phyloP scores from a whole-genome alignment of 805 yeast species.

The Sugiyamaella chiloensis region DNA sequence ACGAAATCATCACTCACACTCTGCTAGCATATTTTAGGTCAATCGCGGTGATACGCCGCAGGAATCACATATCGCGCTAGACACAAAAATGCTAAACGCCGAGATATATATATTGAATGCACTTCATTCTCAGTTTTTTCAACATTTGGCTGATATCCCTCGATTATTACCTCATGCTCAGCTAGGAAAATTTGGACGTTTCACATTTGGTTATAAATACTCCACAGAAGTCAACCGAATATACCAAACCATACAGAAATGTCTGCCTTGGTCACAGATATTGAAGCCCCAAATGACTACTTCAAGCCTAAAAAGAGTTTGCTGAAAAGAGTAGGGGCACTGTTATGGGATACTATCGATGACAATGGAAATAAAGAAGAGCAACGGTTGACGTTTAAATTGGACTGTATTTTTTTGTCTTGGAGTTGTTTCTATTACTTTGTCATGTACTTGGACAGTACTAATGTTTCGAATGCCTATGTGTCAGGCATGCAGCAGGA shows the following conservation, averaged over 20 bases:
- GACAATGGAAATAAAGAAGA: conserved; percentile 25
- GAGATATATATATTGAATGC: neutral
- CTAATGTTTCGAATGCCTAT: conserved; percentile 43
- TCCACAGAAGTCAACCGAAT: too few relatives aligned
- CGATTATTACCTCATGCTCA: neutral
- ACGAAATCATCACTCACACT: conserved; percentile 1
- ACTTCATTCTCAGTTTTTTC: too few relatives aligned
- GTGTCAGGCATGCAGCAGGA: conserved; percentile 41
- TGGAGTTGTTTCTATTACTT: conserved; percentile 49
- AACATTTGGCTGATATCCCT: neutral
- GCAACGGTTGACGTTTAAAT: conserved; percentile 44
- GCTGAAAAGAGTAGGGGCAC: conserved; percentile 1
- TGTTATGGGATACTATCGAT: conserved; percentile 11
- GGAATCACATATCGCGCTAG: neutral
- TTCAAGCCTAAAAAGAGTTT: neutral
- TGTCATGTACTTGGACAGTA: conserved; percentile 33
- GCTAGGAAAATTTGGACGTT: too few relatives aligned
- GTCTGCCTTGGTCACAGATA: neutral
- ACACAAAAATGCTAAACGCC: neutral
- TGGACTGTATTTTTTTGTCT: conserved; percentile 50
- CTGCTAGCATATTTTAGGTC: too few relatives aligned
- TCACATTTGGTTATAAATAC: too few relatives aligned
- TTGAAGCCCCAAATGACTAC: neutral
- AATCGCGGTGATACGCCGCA: conserved; percentile 1
- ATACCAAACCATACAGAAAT: too few relatives aligned